These are phyloP conservation scores for Flaveria ramosissima DNA, from an alignment of 129 eudicot genomes.

Conservation along the genomic window DNA sequence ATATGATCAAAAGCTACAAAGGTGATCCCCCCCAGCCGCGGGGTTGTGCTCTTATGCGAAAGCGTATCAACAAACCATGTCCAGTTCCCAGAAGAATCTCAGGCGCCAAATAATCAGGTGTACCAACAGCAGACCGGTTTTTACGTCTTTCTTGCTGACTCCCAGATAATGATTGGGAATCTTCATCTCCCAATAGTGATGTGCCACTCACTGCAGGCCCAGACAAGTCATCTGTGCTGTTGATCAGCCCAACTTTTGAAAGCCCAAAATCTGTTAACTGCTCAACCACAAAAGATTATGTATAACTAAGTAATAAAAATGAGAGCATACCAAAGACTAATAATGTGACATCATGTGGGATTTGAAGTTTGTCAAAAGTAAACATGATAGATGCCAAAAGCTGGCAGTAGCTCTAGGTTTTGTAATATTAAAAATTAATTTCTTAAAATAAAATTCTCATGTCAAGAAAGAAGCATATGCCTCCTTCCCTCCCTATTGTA, in stretches of 20 bases:
- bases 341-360: background rate
- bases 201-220: constrained; percentile 96
- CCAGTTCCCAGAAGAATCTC: constrained; percentile 99
- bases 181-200: constrained; percentile 69
- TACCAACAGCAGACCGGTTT: constrained; percentile 98
- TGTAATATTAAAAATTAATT: background rate
- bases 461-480: background rate
- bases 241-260: constrained; percentile 94
- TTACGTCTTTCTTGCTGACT: constrained; percentile 84
- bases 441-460: background rate
- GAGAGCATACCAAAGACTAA: background rate
- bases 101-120: constrained; percentile 99
- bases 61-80: constrained; percentile 66
- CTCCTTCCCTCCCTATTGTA: background rate
- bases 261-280: constrained; percentile 99
- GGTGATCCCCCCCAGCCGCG: background rate
- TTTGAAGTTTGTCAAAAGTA: background rate
- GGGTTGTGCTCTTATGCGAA: background rate
- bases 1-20: background rate
- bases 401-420: background rate
- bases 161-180: constrained; percentile 59
- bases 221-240: constrained; percentile 95
- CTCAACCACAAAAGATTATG: constrained; percentile 33
- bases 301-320: constrained; percentile 20
- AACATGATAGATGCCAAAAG: background rate